Conservation (phyloP, 495 filamentous ascomycete genomes). For the Trichoderma gamsii region DNA sequence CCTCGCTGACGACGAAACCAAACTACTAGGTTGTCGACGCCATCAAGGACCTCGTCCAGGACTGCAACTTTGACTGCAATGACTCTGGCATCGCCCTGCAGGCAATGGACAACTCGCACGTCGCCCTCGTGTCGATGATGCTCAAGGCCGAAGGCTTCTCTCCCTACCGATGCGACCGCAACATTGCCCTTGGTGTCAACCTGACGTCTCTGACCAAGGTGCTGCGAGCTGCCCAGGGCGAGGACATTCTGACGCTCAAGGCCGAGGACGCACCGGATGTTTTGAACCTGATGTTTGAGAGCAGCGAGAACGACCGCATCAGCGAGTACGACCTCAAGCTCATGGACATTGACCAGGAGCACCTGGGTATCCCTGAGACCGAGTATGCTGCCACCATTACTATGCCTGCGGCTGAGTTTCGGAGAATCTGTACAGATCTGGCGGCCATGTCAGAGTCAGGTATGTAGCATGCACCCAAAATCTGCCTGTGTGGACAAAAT, state of each 20-base stretch:
- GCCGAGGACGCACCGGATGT: conserved; percentile 94
- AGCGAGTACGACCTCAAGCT: conserved; percentile 99
- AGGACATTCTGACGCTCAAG: conserved; percentile 94
- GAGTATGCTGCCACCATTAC: conserved; percentile 89
- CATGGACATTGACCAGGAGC: conserved; percentile 99
- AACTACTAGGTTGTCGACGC: conserved; percentile 80
- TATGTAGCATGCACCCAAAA: conserved; percentile 34
- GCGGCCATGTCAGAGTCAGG: conserved; percentile 90
- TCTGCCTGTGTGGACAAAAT: conserved; percentile 15
- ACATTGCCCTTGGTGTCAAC: conserved; percentile 97
- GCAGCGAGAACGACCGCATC: conserved; percentile 74
- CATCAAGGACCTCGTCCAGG: conserved; percentile 98
- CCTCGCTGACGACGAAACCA: conserved; percentile 6
- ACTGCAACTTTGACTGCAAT: conserved; percentile 99
- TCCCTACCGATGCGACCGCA: conserved; percentile 97
- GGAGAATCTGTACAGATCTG: conserved; percentile 88
- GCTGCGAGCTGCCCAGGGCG: conserved; percentile 85
- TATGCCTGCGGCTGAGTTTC: conserved; percentile 88
- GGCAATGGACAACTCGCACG: conserved; percentile 99
- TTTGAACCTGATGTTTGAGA: conserved; percentile 94
- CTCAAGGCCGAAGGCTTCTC: conserved; percentile 93
- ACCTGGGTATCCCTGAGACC: conserved; percentile 96
- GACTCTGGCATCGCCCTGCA: conserved; percentile 96
- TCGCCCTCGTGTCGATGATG: conserved; percentile 97
- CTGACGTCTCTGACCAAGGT: conserved; percentile 95